Conservation (phyloP, 805 yeast species). For the Yarrowia divulgata region DNA sequence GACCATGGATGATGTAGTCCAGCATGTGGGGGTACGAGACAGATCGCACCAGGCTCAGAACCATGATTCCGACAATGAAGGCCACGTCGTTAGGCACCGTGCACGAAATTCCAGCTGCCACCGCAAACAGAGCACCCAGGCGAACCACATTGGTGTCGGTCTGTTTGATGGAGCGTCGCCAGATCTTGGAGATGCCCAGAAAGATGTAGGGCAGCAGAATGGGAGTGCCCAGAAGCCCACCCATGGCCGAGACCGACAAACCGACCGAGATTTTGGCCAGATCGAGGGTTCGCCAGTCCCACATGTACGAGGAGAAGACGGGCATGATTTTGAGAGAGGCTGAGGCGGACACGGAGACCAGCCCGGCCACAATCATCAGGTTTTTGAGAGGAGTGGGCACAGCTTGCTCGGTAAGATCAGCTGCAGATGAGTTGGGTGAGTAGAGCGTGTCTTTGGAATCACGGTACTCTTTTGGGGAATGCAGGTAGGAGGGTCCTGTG, state of each 20-base stretch:
- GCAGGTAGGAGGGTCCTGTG: constrained; percentile 7
- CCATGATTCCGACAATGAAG: constrained; percentile 29
- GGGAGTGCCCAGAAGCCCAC: constrained; percentile 19
- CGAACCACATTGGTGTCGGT: constrained; percentile 20
- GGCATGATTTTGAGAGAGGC: constrained; percentile 32
- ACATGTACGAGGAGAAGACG: constrained; percentile 29
- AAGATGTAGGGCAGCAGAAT: constrained; percentile 18
- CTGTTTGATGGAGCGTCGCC: constrained; percentile 11
- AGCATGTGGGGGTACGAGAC: constrained; percentile 27
- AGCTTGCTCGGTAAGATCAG: constrained; percentile 3
- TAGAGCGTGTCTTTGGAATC: constrained; percentile 37
- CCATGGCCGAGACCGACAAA: constrained; percentile 15
- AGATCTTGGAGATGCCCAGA: constrained; percentile 19
- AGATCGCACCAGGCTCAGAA: constrained; percentile 24
- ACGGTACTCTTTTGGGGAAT: constrained; percentile 25
- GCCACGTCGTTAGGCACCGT: constrained; percentile 33
- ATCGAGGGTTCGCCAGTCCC: constrained; percentile 30
- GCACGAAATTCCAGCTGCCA: constrained; percentile 13
- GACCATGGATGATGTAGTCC: constrained; percentile 15
- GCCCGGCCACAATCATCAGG: constrained; percentile 9
- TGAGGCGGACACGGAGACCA: not conserved
- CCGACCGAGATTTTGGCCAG: constrained; percentile 30
- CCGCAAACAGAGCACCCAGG: constrained; percentile 8
- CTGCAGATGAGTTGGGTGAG: constrained; percentile 27
- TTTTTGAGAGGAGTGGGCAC: constrained; percentile 3